Evolutionary conservation across 106 monocot species (phyloP).

Genomic region (Phalaenopsis equestris): DNA sequence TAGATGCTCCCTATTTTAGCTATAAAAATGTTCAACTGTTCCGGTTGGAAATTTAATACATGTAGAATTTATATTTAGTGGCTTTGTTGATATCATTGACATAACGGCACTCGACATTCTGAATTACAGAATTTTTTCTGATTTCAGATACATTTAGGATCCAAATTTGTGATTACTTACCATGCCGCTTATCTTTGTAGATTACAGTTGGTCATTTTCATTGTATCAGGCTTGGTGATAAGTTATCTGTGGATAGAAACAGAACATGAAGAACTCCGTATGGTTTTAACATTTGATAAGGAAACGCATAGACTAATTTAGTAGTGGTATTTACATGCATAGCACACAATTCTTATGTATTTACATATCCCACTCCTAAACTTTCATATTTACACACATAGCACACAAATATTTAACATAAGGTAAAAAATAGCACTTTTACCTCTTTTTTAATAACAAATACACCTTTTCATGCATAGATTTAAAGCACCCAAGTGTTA

Average conservation of each 20-base stretch:
- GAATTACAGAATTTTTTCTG: background rate
- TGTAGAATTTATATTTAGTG: background rate
- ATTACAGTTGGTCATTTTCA: background rate
- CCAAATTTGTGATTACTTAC: background rate
- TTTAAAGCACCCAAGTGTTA: too few species aligned
- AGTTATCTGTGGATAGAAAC: background rate
- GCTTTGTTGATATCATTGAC: slow-evolving; percentile 1
- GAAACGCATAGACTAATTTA: background rate
- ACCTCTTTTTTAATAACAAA: too few species aligned
- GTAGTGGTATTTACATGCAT: background rate
- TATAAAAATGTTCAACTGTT: background rate
- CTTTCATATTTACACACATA: too few species aligned
- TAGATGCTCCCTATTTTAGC: background rate
- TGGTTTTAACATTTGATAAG: background rate
- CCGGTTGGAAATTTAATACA: background rate
- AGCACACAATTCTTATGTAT: too few species aligned
- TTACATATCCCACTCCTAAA: too few species aligned
- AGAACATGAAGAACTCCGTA: background rate
- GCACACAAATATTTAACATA: too few species aligned
- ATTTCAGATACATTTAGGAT: background rate
- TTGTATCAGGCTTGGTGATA: background rate
- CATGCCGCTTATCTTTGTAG: background rate
- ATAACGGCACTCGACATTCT: background rate
- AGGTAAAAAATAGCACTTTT: too few species aligned
- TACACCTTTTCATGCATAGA: too few species aligned